A percentile compares a stretch with the other conserved stretches of the same genome.
Conservation (phyloP, 2,329 filamentous ascomycete species). For the Xylariaceae sp. region DNA sequence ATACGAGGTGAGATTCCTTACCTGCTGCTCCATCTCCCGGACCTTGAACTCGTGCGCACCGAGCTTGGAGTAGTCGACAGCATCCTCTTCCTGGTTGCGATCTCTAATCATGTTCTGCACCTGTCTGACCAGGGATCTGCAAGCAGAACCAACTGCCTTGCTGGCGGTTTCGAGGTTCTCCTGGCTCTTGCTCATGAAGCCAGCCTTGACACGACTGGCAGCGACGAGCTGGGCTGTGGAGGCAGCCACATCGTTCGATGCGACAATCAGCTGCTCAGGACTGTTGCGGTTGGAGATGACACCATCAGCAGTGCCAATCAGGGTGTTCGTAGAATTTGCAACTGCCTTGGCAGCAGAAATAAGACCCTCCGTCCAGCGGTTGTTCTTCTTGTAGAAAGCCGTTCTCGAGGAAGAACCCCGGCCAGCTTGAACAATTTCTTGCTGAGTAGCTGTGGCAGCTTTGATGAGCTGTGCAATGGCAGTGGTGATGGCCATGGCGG, state of each 20-base stretch:
- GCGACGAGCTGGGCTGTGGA: slow-evolving; percentile 95
- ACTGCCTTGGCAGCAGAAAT: slow-evolving; percentile 97
- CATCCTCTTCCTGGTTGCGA: slow-evolving; percentile 73
- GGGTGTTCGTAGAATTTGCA: slow-evolving; percentile 83
- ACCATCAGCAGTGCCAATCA: slow-evolving; percentile 97
- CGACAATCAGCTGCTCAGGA: slow-evolving; percentile 95
- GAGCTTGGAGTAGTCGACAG: slow-evolving; percentile 81
- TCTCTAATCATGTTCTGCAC: slow-evolving; percentile 93
- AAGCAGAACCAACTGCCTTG: slow-evolving; percentile 88
- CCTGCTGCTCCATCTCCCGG: slow-evolving; percentile 98
- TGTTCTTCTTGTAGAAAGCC: slow-evolving; percentile 99
- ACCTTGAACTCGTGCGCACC: slow-evolving; percentile 97
- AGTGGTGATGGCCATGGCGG: slow-evolving; percentile 86
- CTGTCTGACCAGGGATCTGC: slow-evolving; percentile 80
- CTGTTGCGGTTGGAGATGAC: slow-evolving; percentile 89
- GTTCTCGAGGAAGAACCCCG: slow-evolving; percentile 81
- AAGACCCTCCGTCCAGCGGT: slow-evolving; percentile 95
- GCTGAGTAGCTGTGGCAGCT: slow-evolving; percentile 84
- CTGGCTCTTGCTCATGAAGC: slow-evolving; percentile 96
- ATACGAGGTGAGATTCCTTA: slow-evolving; percentile 39
- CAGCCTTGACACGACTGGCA: slow-evolving; percentile 91
- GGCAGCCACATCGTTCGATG: slow-evolving; percentile 93
- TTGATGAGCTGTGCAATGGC: slow-evolving; percentile 94
- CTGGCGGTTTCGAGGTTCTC: slow-evolving; percentile 84
- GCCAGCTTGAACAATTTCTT: slow-evolving; percentile 93